Conservation (phyloP, 1,284 basidiomycete genomes). For the Meripilus lineatus region DNA sequence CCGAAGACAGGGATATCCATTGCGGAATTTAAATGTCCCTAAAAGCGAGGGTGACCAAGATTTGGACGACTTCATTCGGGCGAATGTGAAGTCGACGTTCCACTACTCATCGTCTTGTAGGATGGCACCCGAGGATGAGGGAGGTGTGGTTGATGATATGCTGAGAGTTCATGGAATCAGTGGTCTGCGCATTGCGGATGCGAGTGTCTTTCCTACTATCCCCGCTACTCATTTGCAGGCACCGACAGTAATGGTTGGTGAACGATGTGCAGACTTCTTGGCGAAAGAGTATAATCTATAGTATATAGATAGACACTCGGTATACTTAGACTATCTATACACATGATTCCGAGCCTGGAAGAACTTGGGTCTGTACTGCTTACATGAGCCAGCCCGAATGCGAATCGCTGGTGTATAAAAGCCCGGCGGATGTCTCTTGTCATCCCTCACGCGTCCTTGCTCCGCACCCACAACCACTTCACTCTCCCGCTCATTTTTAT, state of each 20-base stretch:
- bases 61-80: constrained; percentile 25
- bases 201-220: constrained; percentile 34
- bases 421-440: no score
- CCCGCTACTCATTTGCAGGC: constrained; percentile 33
- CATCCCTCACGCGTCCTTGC: no score
- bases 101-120: constrained; percentile 35
- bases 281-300: neutral
- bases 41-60: constrained; percentile 18
- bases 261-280: constrained; percentile 26
- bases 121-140: constrained; percentile 29
- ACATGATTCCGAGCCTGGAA: no score
- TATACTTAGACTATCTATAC: no score
- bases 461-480: no score
- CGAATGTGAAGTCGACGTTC: constrained; percentile 25
- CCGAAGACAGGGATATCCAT: constrained; percentile 25
- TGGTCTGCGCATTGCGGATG: constrained; percentile 37
- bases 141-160: constrained; percentile 45
- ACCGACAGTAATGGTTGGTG: constrained; percentile 31
- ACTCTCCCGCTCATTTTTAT: no score
- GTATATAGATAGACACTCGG: no score
- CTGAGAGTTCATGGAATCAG: constrained; percentile 43
- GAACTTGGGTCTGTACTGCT: no score
- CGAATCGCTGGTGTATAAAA: no score
- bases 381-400: no score
- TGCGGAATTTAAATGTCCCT: constrained; percentile 28